phyloP scores from a whole-genome alignment of 2,329 filamentous ascomycete species.

The Penicillium janthinellum region DNA sequence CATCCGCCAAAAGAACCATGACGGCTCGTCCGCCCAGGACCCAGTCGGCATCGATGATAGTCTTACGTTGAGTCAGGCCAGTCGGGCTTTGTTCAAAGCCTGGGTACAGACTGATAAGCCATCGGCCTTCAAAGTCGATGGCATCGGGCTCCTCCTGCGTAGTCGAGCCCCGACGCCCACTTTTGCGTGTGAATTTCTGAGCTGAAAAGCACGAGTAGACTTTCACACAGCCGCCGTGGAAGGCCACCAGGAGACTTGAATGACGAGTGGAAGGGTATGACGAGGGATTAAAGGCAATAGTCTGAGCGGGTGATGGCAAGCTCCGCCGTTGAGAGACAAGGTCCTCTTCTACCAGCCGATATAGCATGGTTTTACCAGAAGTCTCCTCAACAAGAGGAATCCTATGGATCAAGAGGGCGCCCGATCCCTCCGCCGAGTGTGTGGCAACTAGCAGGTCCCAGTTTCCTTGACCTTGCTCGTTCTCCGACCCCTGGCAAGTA shows the following conservation, averaged over 20 bases:
- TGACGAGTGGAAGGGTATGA: conserved; percentile 56
- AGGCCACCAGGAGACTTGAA: conserved; percentile 57
- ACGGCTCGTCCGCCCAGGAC: conserved; percentile 48
- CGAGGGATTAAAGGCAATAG: conserved; percentile 57
- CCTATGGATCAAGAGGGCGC: conserved; percentile 49
- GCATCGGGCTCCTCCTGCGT: conserved; percentile 36
- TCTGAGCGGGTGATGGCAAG: conserved; percentile 53
- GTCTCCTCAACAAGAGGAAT: conserved; percentile 39
- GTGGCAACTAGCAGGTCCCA: conserved; percentile 52
- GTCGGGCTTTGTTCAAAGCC: conserved; percentile 40
- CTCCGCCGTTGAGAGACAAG: conserved; percentile 50
- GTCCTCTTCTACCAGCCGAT: conserved; percentile 38
- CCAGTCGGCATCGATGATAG: conserved; percentile 50
- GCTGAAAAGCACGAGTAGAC: conserved; percentile 58
- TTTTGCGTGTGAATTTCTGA: conserved; percentile 28
- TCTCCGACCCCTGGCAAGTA: conserved; percentile 44
- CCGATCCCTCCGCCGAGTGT: conserved; percentile 48
- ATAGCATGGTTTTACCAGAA: conserved; percentile 18
- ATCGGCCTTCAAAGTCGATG: conserved; percentile 42
- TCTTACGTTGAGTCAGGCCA: conserved; percentile 41
- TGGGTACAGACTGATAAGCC: conserved; percentile 48
- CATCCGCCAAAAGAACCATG: conserved; percentile 49
- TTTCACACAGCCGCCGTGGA: conserved; percentile 58
- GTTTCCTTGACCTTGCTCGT: conserved; percentile 32
- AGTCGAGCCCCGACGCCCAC: conserved; percentile 31